Evolutionary conservation across 495 filamentous ascomycete genomes (phyloP).

Genomic region (Aspergillus heteromorphus): DNA sequence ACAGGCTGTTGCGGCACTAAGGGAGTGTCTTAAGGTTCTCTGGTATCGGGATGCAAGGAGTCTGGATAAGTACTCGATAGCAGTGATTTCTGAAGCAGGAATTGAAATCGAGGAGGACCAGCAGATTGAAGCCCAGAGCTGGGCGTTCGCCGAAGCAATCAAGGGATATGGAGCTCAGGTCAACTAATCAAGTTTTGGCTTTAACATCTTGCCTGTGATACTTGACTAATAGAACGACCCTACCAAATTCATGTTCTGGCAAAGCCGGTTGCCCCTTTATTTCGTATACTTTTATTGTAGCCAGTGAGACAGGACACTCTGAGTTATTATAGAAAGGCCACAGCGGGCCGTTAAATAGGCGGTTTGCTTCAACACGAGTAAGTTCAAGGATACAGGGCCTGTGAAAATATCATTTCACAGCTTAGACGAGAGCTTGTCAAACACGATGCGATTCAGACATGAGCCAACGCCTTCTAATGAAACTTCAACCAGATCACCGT

Average conservation of each 20-base stretch:
- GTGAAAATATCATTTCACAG: slow-evolving; percentile 22
- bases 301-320: neutral
- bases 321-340: neutral
- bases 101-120: slow-evolving; percentile 80
- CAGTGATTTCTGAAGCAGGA: slow-evolving; percentile 73
- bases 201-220: slow-evolving; percentile 3
- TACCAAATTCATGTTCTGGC: neutral
- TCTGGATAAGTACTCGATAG: slow-evolving; percentile 85
- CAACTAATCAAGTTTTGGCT: slow-evolving; percentile 31
- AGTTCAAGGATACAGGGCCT: neutral
- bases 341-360: neutral
- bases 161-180: slow-evolving; percentile 70
- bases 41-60: slow-evolving; percentile 96
- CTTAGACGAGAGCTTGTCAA: slow-evolving; percentile 51
- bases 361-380: neutral
- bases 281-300: neutral
- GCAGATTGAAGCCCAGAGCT: slow-evolving; percentile 78
- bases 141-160: slow-evolving; percentile 91
- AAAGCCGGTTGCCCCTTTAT: neutral
- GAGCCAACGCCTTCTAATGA: slow-evolving; percentile 65
- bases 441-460: slow-evolving; percentile 68
- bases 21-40: slow-evolving; percentile 95
- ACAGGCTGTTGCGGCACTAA: slow-evolving; percentile 69
- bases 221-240: slow-evolving; percentile 8
- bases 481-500: slow-evolving; percentile 76